Base-by-base conservation (phyloP, 2,329 filamentous ascomycete genomes). In the Sporothrix dimorphospora region DNA sequence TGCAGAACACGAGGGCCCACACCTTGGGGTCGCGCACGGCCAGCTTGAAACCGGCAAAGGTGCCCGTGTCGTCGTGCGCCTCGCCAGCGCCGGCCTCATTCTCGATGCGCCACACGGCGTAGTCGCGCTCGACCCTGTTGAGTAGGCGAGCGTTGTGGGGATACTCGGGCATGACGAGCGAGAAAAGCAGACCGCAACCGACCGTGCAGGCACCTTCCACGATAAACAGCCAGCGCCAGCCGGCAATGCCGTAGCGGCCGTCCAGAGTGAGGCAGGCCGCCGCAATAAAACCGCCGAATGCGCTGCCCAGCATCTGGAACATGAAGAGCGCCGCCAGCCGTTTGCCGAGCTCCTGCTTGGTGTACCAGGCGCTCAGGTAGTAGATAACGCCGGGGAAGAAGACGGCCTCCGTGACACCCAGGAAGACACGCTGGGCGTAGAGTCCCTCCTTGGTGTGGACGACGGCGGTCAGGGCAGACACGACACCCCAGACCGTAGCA, bases 121-220 rank as follows among this genome's bases (percentile, higher is more conserved):
- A 73, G 49, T 80, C 76, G 12, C 78, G 76, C 75, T 80, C 76
- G 2, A 68, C 12, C 19, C 74, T 75, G 0, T 74, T 75, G 12
- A 81, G 75, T 9, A 82, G 78, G 42, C 79, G 79, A 6, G 30
- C 30, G 30, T 34, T 34, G 30, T 34, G 30, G 30, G 30, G 30
- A 6, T 34, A 92, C 76, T 93, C 90, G 74, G 90, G 86, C 1
- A 92, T 88, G 78, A 89, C 83, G 84, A 88, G 91, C 79, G 87
- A 89, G 1, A 85, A 86, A 1, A 83, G 78, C 4, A 89, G 76
- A 2, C 88, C 72, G 16, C 40, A 89, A 0, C 90, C 4, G 4
- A 90, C 82, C 0, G 89, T 91, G 0, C 83, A 83, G 7, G 90
- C 59, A 12, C 89, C 90, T 80, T 89, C 85, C 30, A 88, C 81